Conservation (phyloP, 2,329 filamentous ascomycete genomes). For the Fulvia fulva region DNA sequence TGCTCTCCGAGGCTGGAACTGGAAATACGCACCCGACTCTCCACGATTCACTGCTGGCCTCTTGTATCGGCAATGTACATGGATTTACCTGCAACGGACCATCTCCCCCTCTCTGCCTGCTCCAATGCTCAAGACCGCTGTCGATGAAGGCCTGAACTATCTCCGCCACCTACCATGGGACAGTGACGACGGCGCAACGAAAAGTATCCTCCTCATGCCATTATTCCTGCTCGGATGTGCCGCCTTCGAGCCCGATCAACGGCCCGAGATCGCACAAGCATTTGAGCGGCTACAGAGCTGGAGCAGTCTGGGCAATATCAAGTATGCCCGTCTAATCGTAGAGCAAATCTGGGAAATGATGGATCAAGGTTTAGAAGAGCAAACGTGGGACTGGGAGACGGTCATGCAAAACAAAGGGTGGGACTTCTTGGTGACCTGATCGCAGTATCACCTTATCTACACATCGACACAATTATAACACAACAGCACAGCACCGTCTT, state of each 20-base stretch:
- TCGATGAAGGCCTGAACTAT: conserved; percentile 56
- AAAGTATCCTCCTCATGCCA: conserved; percentile 58
- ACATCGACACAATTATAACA: background rate
- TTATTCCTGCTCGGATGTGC: conserved; percentile 60
- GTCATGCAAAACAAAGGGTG: conserved; percentile 56
- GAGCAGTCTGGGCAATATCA: conserved; percentile 56
- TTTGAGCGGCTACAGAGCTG: conserved; percentile 54
- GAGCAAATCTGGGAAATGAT: conserved; percentile 57
- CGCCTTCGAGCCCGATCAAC: conserved; percentile 53
- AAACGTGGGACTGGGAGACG: conserved; percentile 62
- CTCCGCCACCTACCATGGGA: conserved; percentile 49
- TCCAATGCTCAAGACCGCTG: conserved; percentile 53
- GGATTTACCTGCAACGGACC: conserved; percentile 61
- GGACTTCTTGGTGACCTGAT: conserved; percentile 59
- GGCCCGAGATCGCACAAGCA: conserved; percentile 51
- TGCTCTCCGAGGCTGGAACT: conserved; percentile 70
- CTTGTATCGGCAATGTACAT: conserved; percentile 59
- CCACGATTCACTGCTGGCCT: conserved; percentile 55
- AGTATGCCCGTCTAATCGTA: conserved; percentile 53
- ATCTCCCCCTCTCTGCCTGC: conserved; percentile 53
- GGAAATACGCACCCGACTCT: conserved; percentile 50
- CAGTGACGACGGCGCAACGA: conserved; percentile 41
- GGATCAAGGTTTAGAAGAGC: conserved; percentile 51
- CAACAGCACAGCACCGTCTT: background rate
- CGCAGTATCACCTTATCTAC: background rate